Base-by-base conservation (phyloP, 768 basidiomycete species). In the Amanita molliuscula region DNA sequence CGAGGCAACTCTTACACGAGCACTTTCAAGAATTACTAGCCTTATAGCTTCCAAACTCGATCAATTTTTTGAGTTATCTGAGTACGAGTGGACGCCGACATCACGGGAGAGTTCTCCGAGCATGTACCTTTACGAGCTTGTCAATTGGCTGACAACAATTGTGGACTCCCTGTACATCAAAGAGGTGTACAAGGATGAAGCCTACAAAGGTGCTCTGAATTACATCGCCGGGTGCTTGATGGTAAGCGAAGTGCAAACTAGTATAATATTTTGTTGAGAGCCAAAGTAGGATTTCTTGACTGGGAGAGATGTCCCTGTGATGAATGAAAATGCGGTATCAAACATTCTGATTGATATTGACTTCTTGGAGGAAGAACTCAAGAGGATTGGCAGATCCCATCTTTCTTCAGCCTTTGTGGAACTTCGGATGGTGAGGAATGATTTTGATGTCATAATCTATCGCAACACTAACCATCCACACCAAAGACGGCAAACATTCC, bases 91-190 rank as follows among this genome's bases (percentile, higher is more conserved):
- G 93, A 86, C 84, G 31, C 87, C 91, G 7, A 69, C 72, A 29
- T 63, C 70, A 9, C 78, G 79, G 29, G 84, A 88, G 61, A 73
- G 77, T 51, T 80, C 80, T 31, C 91, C 94, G 38, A 94, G 90
- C 76, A 85, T 86, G 77, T 97, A 97, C 65, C 74, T 98, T 2
- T 86, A 91, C 62, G 95, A 97, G 64, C 78, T 98, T 59, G 79
- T 95, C 62, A 93, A 92, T 62, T 99, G 94, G 88, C 75, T 98
- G 47, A 94, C 86, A 34, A 96, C 94, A 1, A 88, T 96, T 49
- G 91, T 99, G 43, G 96, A 98, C 64, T 90, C 81, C 52, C 81
- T 84, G 56, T 78, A 75, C 53, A 81, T 98, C 67, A 83, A 88
- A 50, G 88, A 93, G 50, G 66, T 69, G 8, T 84, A 91, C 69